Conservation (phyloP, 1,284 basidiomycete genomes). For the Rhodotorula glutinis region DNA sequence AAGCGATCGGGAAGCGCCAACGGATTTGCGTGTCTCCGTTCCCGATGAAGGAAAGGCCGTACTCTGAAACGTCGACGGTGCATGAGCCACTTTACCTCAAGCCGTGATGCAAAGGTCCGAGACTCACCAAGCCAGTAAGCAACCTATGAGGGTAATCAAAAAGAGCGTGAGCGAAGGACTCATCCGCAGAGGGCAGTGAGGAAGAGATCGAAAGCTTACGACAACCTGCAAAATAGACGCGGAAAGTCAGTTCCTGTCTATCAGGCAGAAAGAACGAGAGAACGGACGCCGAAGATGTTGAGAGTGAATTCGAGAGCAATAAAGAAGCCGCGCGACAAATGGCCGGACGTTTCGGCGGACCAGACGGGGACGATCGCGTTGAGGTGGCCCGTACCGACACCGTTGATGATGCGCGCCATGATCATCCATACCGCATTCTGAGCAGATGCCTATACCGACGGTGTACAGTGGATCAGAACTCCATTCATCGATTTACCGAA, state of each 20-base stretch:
- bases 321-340: slow-evolving; percentile 7
- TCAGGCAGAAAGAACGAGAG: too few species aligned
- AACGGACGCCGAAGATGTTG: slow-evolving; percentile 1
- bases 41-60: slow-evolving; percentile 9
- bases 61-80: not conserved
- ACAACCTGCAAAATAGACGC: too few species aligned
- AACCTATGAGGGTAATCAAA: not conserved
- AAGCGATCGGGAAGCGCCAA: slow-evolving; percentile 7
- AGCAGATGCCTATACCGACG: slow-evolving; percentile 1
- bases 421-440: slow-evolving; percentile 7
- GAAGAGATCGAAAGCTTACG: too few species aligned
- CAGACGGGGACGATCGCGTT: slow-evolving; percentile 10
- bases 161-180: too few species aligned
- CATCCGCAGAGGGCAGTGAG: too few species aligned
- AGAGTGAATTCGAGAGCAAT: slow-evolving; percentile 6
- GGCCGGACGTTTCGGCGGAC: slow-evolving; percentile 4
- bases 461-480: too few species aligned
- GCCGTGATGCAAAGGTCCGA: too few species aligned
- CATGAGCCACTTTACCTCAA: too few species aligned
- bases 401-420: slow-evolving; percentile 7
- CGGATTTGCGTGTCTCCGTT: slow-evolving; percentile 3
- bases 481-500: too few species aligned
- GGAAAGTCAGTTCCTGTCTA: too few species aligned
- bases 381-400: slow-evolving; percentile 6
- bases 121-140: slow-evolving; percentile 5